Evolutionary conservation across 257 asterid genomes (phyloP).

Genomic region (Jacaranda copaia): DNA sequence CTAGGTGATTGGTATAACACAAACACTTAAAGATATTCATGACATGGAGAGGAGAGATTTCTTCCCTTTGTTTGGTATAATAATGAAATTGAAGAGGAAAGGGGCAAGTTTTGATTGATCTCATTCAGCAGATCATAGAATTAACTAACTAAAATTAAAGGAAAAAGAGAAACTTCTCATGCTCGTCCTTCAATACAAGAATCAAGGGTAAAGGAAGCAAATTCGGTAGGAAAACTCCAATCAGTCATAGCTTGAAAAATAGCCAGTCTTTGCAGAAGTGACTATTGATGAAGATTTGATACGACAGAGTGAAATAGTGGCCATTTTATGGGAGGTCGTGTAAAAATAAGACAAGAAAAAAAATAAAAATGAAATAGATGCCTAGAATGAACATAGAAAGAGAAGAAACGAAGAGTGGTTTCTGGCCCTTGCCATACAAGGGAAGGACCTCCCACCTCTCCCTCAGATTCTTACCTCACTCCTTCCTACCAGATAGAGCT

Average conservation of each 20-base stretch:
- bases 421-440: too few species aligned
- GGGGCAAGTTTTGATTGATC: conserved; percentile 1
- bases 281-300: not conserved
- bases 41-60: conserved; percentile 1
- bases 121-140: not conserved
- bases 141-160: not conserved
- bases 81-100: not conserved
- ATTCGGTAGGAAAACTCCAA: not conserved
- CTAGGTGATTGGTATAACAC: conserved; percentile 4
- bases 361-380: not conserved
- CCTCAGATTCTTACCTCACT: not conserved
- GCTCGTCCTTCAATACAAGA: not conserved
- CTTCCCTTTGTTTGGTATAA: conserved; percentile 22
- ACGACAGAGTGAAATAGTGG: not conserved
- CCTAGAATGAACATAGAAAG: not conserved
- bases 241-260: conserved; percentile 1
- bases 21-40: conserved; percentile 13
- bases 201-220: conserved; percentile 15
- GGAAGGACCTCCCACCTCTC: too few species aligned
- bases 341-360: not conserved
- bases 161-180: conserved; percentile 13
- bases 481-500: conserved; percentile 15
- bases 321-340: not conserved
- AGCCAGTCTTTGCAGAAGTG: not conserved
- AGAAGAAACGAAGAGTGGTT: not conserved